phyloP scores from a whole-genome alignment of 768 basidiomycete genomes.

The Tylopilus rubrobrunneus region DNA sequence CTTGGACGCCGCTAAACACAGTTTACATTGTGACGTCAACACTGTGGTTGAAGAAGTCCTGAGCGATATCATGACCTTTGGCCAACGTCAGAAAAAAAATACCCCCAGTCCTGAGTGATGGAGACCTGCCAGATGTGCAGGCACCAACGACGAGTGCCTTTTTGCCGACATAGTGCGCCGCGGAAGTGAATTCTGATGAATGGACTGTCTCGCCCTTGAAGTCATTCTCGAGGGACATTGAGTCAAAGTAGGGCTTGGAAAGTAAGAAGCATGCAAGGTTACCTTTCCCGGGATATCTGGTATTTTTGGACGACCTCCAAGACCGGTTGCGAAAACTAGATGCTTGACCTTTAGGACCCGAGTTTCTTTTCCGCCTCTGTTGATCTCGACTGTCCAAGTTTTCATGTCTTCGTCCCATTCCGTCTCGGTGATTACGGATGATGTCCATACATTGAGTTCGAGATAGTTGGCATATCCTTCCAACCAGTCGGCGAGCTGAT shows the following conservation, averaged over 20 bases:
- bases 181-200: constrained; percentile 47
- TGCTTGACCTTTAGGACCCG: constrained; percentile 43
- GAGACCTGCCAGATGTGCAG: constrained; percentile 50
- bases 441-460: too few relatives aligned
- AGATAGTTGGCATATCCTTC: too few relatives aligned
- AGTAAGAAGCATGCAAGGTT: neutral
- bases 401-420: constrained; percentile 12
- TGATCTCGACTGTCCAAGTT: constrained; percentile 44
- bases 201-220: constrained; percentile 57
- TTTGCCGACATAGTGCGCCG: constrained; percentile 51
- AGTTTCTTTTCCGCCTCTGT: constrained; percentile 29
- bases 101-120: neutral
- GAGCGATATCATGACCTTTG: constrained; percentile 37
- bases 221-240: constrained; percentile 27
- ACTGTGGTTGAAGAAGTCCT: constrained; percentile 31
- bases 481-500: too few relatives aligned
- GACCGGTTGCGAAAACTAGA: constrained; percentile 55
- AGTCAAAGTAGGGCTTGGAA: neutral
- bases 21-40: constrained; percentile 28
- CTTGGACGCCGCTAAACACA: neutral
- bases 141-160: constrained; percentile 67
- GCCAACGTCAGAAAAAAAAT: constrained; percentile 6
- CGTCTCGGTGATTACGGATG: too few relatives aligned
- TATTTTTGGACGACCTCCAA: constrained; percentile 41
- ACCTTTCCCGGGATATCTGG: constrained; percentile 45